Evolutionary conservation across 2,329 filamentous ascomycete genomes (phyloP).

Genomic region (Pezicula radicicola): DNA sequence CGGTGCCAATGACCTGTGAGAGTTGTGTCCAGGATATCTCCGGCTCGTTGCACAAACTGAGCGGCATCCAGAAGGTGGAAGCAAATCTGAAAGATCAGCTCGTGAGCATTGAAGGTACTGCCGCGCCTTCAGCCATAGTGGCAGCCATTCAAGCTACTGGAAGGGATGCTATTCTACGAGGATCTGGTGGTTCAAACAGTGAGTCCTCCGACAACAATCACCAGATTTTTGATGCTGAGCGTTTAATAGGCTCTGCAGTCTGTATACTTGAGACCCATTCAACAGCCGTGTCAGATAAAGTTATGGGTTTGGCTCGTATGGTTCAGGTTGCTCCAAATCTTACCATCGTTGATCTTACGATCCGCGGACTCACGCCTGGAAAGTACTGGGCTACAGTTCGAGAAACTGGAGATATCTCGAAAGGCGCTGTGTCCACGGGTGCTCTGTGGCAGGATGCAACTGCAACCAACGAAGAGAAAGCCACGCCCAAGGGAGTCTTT

Average conservation of each 20-base stretch:
- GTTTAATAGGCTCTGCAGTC: constrained; percentile 67
- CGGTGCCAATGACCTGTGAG: constrained; percentile 90
- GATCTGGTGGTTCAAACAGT: constrained; percentile 84
- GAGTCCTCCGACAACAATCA: constrained; percentile 33
- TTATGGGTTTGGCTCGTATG: constrained; percentile 87
- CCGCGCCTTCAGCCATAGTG: constrained; percentile 86
- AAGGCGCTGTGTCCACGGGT: constrained; percentile 79
- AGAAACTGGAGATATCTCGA: constrained; percentile 81
- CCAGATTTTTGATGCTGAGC: constrained; percentile 4
- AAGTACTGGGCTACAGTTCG: constrained; percentile 82
- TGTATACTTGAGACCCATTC: constrained; percentile 91
- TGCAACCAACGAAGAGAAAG: constrained; percentile 31
- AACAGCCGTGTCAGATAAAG: constrained; percentile 56
- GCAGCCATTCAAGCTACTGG: constrained; percentile 85
- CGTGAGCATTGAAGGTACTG: constrained; percentile 81
- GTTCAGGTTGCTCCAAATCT: constrained; percentile 79
- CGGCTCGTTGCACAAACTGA: constrained; percentile 70
- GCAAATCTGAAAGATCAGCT: constrained; percentile 81
- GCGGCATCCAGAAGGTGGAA: constrained; percentile 79
- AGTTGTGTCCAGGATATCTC: constrained; percentile 85
- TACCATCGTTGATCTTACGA: constrained; percentile 83
- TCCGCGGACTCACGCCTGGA: constrained; percentile 78
- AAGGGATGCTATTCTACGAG: constrained; percentile 89
- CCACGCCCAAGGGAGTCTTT: constrained; percentile 59
- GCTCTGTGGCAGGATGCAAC: constrained; percentile 64